Base-by-base conservation (phyloP, 2,329 filamentous ascomycete species). In the Penicillium olsonii region DNA sequence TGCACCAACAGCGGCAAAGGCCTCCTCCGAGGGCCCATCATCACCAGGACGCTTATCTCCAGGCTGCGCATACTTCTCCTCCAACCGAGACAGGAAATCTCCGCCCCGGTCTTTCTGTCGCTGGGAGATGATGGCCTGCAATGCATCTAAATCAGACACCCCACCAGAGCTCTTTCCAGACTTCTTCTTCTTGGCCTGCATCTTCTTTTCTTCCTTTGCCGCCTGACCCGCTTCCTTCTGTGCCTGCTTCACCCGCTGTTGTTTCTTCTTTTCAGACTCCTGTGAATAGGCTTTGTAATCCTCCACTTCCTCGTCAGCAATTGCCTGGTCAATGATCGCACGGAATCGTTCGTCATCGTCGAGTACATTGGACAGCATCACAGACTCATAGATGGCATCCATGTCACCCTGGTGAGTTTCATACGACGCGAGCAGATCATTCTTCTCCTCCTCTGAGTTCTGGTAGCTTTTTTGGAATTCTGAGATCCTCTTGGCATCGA, bases 281-380 rank as follows among this genome's bases (percentile, higher is more conserved):
- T 85, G 79, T 2, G 82, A 82, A 67, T 95, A 99, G 5, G 80
- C 79, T 17, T 79, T 74, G 68, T 84, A 92, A 0, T 76, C 75
- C 37, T 84, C 72, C 0, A 95, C 86, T 31, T 88, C 83, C 1
- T 83, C 83, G 4, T 75, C 78, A 29, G 79, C 76, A 63, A 99
- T 94, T 3, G 91, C 94, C 29, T 84, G 78, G 64, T 95, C 84
- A 46, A 99, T 90, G 37, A 95, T 89, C 14, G 66, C 72, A 12
- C 90, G 81, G 72, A 96, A 96, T 8, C 94, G 80, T 46, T 87
- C 85, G 60, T 99, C 94, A 59, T 99, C 94, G 45, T 87, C 84
- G 2, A 90, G 66, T 9, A 91, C 85, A 64, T 92, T 82, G 60
- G 90, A 95, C 37, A 96, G 79, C 85, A 99, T 95, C 34, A 99